Evolutionary conservation across 106 monocot genomes (phyloP), one percentile per base, ranked within the genome.

Genomic region (Apostasia ramifera): DNA sequence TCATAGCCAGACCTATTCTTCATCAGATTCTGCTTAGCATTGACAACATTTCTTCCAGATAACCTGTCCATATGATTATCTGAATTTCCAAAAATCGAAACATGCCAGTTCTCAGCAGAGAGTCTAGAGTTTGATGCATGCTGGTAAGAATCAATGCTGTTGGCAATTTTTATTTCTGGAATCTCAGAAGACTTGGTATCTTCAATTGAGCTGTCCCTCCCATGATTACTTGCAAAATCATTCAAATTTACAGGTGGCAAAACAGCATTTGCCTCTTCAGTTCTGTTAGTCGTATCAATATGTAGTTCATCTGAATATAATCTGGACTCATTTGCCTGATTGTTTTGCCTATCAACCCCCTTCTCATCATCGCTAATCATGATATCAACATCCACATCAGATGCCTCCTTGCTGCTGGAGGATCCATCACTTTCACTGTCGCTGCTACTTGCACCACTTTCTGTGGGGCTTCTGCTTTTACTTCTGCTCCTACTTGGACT

Each of bases 341-440:
- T 61, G 40, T 40, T 56, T 74, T 66, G 75, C 47, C 55, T 66
- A 50, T 65, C 74, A 26, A 73, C 70, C 65, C 60, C 76, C 74
- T 77, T 87, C 42, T 97, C 90, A 78, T 90, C 92, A 53, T 87
- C 90, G 52, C 86, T 88, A 63, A 81, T 83, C 75, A 85, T 93
- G 51, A 98, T 98, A 61, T 98, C 83, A 12, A 98, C 90, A 73
- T 83, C 81, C 8, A 90, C 81, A 76, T 98, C 92, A 72, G 91
- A 88, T 67, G 75, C 87, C 60, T 98, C 93, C 57, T 85, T 94
- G 74, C 86, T 85, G 76, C 85, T 92, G n/a, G 92, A 98, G 39
- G 97, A 90, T 68, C 66, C 88, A 81, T 86, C 88, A 83, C 87
- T 93, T 6, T 98, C 93, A 54, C 95, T 95, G 59, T 88, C 86